Evolutionary conservation across 2,329 filamentous ascomycete genomes (phyloP).

Genomic region (Knufia petricola): DNA sequence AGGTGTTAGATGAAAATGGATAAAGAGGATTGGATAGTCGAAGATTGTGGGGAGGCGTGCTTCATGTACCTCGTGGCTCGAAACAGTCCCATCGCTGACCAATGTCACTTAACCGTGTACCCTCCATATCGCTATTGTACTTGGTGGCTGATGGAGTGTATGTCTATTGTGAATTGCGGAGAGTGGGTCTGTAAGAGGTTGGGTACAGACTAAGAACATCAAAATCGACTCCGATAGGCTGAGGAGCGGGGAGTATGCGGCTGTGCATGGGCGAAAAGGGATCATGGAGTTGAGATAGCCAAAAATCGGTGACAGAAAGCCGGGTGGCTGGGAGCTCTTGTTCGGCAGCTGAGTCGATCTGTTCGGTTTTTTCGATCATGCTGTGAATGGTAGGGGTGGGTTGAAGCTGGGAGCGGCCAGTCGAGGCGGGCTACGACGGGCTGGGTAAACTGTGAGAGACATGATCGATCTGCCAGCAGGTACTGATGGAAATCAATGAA

Average conservation of each 20-base stretch:
- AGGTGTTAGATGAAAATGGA: too few relatives aligned
- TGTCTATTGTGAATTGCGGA: neutral
- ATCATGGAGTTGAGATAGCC: neutral
- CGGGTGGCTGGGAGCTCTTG: neutral
- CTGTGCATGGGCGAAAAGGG: neutral
- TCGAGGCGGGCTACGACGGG: too few relatives aligned
- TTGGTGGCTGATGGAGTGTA: neutral
- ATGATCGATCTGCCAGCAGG: too few relatives aligned
- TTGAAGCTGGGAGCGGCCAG: too few relatives aligned
- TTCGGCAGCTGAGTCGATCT: neutral
- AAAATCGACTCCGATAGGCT: neutral
- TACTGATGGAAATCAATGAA: too few relatives aligned
- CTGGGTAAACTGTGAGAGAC: too few relatives aligned
- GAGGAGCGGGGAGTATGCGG: neutral
- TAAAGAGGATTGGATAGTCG: too few relatives aligned
- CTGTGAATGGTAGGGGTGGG: too few relatives aligned
- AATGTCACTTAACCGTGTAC: conserved; percentile 1
- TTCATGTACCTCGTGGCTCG: neutral
- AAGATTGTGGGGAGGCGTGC: neutral
- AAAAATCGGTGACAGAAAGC: neutral
- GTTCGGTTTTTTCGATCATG: too few relatives aligned
- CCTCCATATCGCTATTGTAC: neutral
- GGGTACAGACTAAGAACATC: neutral
- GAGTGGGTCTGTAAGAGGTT: neutral
- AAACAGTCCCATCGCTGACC: neutral